These are phyloP conservation scores for Arachnomyces sp. DNA, from an alignment of 2,329 filamentous ascomycete species.

Conservation along the genomic window DNA sequence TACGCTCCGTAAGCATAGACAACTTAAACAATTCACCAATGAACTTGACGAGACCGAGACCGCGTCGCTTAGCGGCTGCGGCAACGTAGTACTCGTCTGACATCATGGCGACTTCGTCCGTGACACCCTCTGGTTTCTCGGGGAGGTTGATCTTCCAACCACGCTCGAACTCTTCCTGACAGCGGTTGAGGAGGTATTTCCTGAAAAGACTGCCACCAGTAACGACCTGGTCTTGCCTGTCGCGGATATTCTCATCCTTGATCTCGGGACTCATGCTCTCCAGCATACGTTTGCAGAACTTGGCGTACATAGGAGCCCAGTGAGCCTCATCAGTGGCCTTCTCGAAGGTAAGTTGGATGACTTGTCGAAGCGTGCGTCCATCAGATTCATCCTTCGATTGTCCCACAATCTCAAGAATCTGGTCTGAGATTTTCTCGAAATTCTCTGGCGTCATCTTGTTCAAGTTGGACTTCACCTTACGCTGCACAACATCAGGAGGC, in stretches of 20 bases:
- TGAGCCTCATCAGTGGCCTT: conserved; percentile 98
- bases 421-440: conserved; percentile 88
- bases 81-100: conserved; percentile 95
- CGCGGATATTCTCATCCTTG: conserved; percentile 86
- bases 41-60: conserved; percentile 96
- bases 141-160: conserved; percentile 90
- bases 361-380: conserved; percentile 87
- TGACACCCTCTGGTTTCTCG: conserved; percentile 62
- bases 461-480: conserved; percentile 94
- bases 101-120: conserved; percentile 65
- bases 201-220: conserved; percentile 91
- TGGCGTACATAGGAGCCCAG: conserved; percentile 98
- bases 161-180: conserved; percentile 97
- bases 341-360: conserved; percentile 98
- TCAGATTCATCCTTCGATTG: conserved; percentile 95
- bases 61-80: conserved; percentile 88
- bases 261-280: conserved; percentile 92
- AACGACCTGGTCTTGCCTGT: conserved; percentile 81
- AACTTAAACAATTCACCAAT: conserved; percentile 99
- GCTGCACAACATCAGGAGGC: conserved; percentile 87
- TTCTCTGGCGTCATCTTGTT: conserved; percentile 99
- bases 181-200: conserved; percentile 96
- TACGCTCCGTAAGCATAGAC: conserved; percentile 94
- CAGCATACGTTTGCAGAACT: conserved; percentile 96
- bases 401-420: conserved; percentile 83